A percentile compares a stretch with the other conserved stretches of the same genome.
Evolutionary conservation across 148 eudicot species (phyloP).

Genomic region (Rhododendron henanense): DNA sequence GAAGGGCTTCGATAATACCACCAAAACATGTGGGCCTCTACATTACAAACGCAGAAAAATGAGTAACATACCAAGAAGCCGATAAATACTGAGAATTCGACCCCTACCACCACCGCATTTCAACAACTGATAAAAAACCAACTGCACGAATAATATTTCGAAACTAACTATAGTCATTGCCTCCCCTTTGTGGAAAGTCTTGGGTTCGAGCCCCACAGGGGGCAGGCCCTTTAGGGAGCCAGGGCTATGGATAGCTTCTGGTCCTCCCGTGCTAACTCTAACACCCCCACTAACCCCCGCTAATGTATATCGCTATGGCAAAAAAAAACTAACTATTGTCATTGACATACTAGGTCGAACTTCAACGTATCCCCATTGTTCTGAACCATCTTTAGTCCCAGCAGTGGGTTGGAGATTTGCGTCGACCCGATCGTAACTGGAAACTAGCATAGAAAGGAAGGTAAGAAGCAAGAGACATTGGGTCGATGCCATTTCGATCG

Average conservation of each 20-base stretch:
- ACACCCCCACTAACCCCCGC: no score
- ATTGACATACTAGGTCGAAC: constrained; percentile 13
- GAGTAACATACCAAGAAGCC: background rate
- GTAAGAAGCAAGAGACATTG: background rate
- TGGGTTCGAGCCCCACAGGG: no score
- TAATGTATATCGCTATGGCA: no score
- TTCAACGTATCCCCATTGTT: constrained; percentile 21
- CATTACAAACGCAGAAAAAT: background rate
- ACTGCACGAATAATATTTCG: background rate
- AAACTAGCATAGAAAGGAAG: background rate
- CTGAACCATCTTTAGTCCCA: constrained; percentile 11
- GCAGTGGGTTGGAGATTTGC: background rate
- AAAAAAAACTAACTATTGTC: no score
- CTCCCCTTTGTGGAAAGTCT: no score
- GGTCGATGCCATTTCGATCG: background rate
- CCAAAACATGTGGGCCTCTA: constrained; percentile 21
- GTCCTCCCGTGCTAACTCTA: no score
- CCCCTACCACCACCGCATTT: no score
- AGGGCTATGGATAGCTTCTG: no score
- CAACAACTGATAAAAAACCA: background rate
- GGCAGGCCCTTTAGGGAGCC: no score
- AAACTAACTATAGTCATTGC: no score
- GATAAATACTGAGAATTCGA: background rate
- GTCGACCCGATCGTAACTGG: background rate
- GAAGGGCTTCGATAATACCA: constrained; percentile 16